Evolutionary conservation across 257 asterid species (phyloP), one percentile per base, ranked within the genome.

Genomic region (Solanum dulcamara): DNA sequence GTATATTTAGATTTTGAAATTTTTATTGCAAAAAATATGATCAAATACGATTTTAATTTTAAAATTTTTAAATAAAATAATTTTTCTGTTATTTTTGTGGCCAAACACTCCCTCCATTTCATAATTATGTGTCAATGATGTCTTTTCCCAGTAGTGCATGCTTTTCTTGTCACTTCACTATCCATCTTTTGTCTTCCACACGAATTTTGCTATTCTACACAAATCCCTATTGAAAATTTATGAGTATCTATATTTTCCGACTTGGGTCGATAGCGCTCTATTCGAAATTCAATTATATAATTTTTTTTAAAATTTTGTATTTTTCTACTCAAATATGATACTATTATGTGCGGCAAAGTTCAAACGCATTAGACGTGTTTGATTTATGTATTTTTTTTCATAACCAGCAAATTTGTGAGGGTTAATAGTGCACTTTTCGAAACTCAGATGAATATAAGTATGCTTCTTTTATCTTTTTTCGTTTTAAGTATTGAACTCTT

Each of bases 61-160:
- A 59, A 59, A n/a, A n/a, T 59, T n/a, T n/a, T 59, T 4, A 0
- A 59, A 22, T n/a, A n/a, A 48, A 59, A 24, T 59, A 15, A 10
- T n/a, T 59, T 59, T n/a, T 22, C 13, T 59, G 30, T n/a, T n/a
- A 59, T 59, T 59, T n/a, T 59, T 32, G n/a, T 59, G 67, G 14
- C 67, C 67, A 10, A 59, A n/a, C 67, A 3, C 46, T 40, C 46
- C 7, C 44, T 40, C 7, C 7, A 85, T 86, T 26, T 2, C 62
- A 0, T 9, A 50, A n/a, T 53, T 83, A 85, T 87, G 87, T 86
- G 89, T 85, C 88, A 85, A 77, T 40, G 81, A 57, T 82, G 86
- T 77, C 84, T 74, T 48, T 74, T 40, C 46, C 62, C 9, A 77
- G 33, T 8, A 12, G 32, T 70, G 59, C 89, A 83, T 83, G 81